Evolutionary conservation across 257 asterid genomes (phyloP).

Genomic region (Ilex asprella): DNA sequence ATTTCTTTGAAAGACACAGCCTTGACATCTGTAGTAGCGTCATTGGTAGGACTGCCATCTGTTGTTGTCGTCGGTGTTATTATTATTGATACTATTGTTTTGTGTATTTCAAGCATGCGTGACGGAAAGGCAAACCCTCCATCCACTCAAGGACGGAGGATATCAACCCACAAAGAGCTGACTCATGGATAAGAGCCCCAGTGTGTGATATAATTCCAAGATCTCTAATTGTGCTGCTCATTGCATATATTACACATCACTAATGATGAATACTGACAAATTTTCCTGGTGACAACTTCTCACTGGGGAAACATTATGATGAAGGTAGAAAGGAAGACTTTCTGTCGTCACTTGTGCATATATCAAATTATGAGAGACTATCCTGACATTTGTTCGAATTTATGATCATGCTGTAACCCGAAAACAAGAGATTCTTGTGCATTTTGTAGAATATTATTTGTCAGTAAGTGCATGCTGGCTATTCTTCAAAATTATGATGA

Average conservation of each 20-base stretch:
- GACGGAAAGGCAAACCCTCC: neutral
- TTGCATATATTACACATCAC: too few species aligned
- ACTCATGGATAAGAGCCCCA: neutral
- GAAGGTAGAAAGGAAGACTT: too few species aligned
- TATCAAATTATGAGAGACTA: neutral
- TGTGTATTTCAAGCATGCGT: too few species aligned
- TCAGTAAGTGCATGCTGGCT: too few species aligned
- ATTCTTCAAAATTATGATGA: neutral
- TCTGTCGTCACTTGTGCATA: neutral
- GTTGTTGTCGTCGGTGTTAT: too few species aligned
- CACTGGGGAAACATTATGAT: too few species aligned
- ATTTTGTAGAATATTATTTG: too few species aligned
- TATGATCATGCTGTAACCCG: neutral
- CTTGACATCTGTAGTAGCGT: too few species aligned
- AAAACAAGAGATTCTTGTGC: neutral
- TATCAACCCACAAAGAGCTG: neutral
- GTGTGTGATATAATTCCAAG: too few species aligned
- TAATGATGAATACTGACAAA: neutral
- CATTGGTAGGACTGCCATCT: too few species aligned
- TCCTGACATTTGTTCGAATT: neutral
- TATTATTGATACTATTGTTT: too few species aligned
- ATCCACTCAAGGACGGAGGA: neutral
- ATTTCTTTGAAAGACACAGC: too few species aligned
- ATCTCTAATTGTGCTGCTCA: neutral
- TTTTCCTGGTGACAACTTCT: neutral